These are phyloP conservation scores for Penicillium lividum DNA, from an alignment of 495 filamentous ascomycete genomes.

Conservation along the genomic window DNA sequence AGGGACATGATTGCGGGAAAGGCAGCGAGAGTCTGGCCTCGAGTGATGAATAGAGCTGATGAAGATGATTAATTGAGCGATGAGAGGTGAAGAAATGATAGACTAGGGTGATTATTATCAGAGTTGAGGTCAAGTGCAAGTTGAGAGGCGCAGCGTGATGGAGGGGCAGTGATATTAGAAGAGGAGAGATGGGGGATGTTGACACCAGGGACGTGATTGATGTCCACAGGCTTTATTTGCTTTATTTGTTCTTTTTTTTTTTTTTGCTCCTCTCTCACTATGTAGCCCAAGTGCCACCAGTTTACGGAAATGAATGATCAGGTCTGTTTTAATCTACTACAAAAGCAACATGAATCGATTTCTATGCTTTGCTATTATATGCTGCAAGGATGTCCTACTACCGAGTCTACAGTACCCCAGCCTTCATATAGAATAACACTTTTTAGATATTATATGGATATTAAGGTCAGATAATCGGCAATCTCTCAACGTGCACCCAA, in stretches of 20 bases:
- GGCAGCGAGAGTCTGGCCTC: neutral
- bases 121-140: neutral
- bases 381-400: too few relatives aligned
- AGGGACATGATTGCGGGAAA: neutral
- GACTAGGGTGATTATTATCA: neutral
- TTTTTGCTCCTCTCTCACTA: too few relatives aligned
- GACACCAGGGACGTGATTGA: neutral
- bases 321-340: too few relatives aligned
- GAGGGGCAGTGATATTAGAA: neutral
- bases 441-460: too few relatives aligned
- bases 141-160: neutral
- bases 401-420: too few relatives aligned
- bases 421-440: too few relatives aligned
- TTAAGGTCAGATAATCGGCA: too few relatives aligned
- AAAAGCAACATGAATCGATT: too few relatives aligned
- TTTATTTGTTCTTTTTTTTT: neutral
- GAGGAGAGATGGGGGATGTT: neutral
- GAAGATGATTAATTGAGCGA: neutral
- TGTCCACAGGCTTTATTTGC: neutral
- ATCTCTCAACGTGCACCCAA: too few relatives aligned
- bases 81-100: neutral
- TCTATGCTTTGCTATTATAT: too few relatives aligned
- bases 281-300: too few relatives aligned
- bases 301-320: too few relatives aligned
- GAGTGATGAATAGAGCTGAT: neutral